Base-by-base conservation (phyloP, 2,329 filamentous ascomycete genomes). In the Dothidotthia symphoricarpi region DNA sequence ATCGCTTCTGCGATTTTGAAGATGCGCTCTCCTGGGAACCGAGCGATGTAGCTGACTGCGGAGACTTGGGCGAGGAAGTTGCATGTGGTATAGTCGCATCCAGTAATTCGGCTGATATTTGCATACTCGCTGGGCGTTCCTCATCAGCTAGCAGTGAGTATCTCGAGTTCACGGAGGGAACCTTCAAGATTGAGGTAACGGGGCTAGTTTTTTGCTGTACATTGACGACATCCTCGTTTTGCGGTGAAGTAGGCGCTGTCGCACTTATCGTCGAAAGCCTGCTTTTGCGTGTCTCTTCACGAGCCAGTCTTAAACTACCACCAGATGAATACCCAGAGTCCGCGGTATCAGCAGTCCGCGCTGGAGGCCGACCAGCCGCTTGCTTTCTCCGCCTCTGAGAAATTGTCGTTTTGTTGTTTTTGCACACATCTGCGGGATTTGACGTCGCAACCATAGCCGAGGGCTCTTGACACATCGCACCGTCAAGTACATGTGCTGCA, bases 291-390 rank as follows among this genome's bases (percentile, higher is more conserved):
- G 19, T 6, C 9, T 9, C 19, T 22, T 5, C 19, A 9, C 9
- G 19, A 22, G 19, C 5, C 19, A 22, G 11, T 14, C 25, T n/a
- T 11, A 60, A 43, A 46, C 63, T 67, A n/a, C 51, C 54, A n/a
- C 57, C 55, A 33, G 66, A 68, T 3, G 64, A 69, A 41, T 69
- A 69, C 1, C 67, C 67, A 8, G 66, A 69, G 36, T 69, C 67
- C 2, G 57, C 48, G 26, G 66, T 66, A 36, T 69, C 67, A 1
- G 57, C 48, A 27, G 66, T 66, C 26, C 37, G 49, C 19, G 62
- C 56, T 17, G 45, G 41, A 12, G 60, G 61, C 24, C 55, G 55
- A 28, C 45, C 47, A 24, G 19, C 35, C 14, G 31, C 16, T 28
- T 31, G 40, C 7, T 24, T 35, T 15, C 39, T 45, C 12, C 41